phyloP scores from a whole-genome alignment of 2,329 filamentous ascomycete species.

The Ascochyta fabae region DNA sequence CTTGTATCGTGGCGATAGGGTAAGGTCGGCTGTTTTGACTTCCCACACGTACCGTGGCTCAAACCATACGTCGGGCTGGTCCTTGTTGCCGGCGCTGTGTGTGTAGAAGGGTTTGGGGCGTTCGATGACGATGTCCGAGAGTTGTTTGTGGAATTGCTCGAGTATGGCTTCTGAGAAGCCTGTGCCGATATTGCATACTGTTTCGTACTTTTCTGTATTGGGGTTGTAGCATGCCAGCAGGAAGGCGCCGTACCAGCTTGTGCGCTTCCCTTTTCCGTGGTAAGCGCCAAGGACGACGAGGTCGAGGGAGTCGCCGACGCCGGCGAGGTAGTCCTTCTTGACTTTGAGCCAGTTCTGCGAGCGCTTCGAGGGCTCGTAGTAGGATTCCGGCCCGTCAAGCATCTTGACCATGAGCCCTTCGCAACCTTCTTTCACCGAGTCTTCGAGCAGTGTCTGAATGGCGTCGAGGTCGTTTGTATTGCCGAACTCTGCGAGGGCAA shows the following conservation, averaged over 20 bases:
- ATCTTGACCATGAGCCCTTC: constrained; percentile 99
- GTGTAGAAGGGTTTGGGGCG: constrained; percentile 92
- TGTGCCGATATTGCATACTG: constrained; percentile 97
- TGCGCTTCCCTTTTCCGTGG: constrained; percentile 92
- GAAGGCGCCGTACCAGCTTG: constrained; percentile 94
- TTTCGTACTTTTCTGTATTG: constrained; percentile 82
- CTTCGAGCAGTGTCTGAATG: constrained; percentile 90
- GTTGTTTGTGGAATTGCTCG: constrained; percentile 79
- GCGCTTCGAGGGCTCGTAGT: constrained; percentile 94
- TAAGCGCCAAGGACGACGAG: constrained; percentile 96
- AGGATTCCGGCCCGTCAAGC: constrained; percentile 89
- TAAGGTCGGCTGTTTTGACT: constrained; percentile 94
- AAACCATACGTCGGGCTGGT: constrained; percentile 98
- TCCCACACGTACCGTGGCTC: constrained; percentile 96
- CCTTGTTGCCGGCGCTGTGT: constrained; percentile 82
- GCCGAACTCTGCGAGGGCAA: constrained; percentile 85
- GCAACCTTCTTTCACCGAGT: constrained; percentile 93
- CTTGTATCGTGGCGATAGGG: constrained; percentile 89
- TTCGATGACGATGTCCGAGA: constrained; percentile 82
- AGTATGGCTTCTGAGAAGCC: constrained; percentile 95
- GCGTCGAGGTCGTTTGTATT: constrained; percentile 89
- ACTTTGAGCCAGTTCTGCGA: constrained; percentile 99
- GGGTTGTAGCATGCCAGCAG: constrained; percentile 92
- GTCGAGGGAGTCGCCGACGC: constrained; percentile 93
- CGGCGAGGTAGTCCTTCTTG: constrained; percentile 96